Percentiles rank a stretch among this genome's conserved stretches.
phyloP scores from a whole-genome alignment of 345 rosid genomes.

The Gossypium herbaceum region DNA sequence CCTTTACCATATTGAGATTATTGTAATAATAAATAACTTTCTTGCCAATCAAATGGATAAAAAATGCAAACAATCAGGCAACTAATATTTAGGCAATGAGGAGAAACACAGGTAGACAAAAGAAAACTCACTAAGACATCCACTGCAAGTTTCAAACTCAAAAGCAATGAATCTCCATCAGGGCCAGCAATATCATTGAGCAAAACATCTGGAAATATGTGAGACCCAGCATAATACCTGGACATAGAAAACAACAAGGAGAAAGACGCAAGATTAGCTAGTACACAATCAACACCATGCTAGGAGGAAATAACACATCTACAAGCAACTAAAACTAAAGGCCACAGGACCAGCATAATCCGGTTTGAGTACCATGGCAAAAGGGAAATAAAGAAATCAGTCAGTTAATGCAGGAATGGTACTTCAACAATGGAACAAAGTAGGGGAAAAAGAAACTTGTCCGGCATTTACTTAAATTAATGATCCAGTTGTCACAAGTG shows the following conservation, averaged over 20 bases:
- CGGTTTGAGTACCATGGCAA: not conserved
- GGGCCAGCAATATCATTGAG: slow-evolving; percentile 94
- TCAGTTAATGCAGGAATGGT: not conserved
- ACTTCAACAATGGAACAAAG: not conserved
- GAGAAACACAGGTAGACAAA: not conserved
- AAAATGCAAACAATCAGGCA: not conserved
- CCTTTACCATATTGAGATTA: not conserved
- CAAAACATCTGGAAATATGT: slow-evolving; percentile 89
- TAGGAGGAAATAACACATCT: not conserved
- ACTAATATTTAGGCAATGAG: not conserved
- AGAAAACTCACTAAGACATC: slow-evolving; percentile 83
- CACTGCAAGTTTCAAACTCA: slow-evolving; percentile 91
- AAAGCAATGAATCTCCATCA: slow-evolving; percentile 78
- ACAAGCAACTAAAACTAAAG: not conserved
- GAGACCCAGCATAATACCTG: slow-evolving; percentile 85
- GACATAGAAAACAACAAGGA: slow-evolving; percentile 18
- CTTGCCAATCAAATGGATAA: not conserved
- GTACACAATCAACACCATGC: not conserved
- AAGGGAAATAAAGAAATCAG: not conserved
- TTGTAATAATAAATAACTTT: not conserved
- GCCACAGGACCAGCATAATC: not conserved
- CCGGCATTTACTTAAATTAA: not conserved
- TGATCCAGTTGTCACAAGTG: not conserved
- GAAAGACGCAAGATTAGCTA: slow-evolving; percentile 7
- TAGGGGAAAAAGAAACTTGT: not conserved